Evolutionary conservation across 1,139 yeast species (phyloP), one percentile per base, ranked within the genome.

Genomic region (Pichia inconspicua): DNA sequence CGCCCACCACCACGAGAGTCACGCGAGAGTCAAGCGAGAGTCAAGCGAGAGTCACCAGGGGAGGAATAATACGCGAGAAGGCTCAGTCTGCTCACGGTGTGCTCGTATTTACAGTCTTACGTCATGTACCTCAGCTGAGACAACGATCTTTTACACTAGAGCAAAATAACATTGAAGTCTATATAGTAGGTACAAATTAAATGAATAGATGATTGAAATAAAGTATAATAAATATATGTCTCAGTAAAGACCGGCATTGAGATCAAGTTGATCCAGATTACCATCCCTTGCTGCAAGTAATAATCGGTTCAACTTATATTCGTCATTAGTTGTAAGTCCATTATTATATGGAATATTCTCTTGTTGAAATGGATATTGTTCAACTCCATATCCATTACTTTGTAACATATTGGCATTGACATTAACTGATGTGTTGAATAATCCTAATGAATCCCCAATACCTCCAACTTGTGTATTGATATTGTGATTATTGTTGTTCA

Each of bases 291-390:
- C 58, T 40, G 63, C 63, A 27, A 63, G 49, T 28, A 61, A 53
- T 9, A 62, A 48, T 41, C 60, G 61, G 47, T 64, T 64, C 51
- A 72, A 64, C 38, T 61, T 61, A 17, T 55, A 45, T 34, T 63
- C 65, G 32, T 59, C 62, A 22, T 56, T 48, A 11, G 22, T 11
- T 28, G 30, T 40, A 8, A 37, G n/a, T 22, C 40, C 40, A 17
- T 36, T 32, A 42, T 53, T 58, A 46, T 56, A 62, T n/a, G 64
- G 64, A 41, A 62, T 56, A 5, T 48, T 50, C 30, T 61, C 65
- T 43, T 54, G 53, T 39, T 56, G 53, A 30, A 52, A 52, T 30
- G 39, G 42, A n/a, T 40, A 34, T 43, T 52, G 55, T 41, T 51
- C 53, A 38, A 54, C 38, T 8, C 54, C 44, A 32, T 46, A 52